Evolutionary conservation across 306 rosid genomes (phyloP).

Genomic region (Alnus glutinosa): DNA sequence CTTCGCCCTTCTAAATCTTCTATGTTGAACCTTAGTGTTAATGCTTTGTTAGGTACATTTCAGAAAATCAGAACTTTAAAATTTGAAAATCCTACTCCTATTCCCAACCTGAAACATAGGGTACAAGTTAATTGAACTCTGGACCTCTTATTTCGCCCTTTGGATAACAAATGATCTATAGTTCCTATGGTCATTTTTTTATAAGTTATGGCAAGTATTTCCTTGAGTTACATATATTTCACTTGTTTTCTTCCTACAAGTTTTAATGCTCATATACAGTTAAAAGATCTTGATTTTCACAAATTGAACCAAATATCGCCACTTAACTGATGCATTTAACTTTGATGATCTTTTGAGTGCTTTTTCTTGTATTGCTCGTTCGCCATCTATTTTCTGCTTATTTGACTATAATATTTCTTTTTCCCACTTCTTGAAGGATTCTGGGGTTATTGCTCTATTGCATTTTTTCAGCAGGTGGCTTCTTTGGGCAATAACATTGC

Average conservation of each 20-base stretch:
- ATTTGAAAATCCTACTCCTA: too few relatives aligned
- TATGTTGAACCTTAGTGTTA: too few relatives aligned
- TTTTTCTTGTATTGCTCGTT: not conserved
- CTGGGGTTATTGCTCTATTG: conserved; percentile 78
- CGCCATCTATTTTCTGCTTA: conserved; percentile 1
- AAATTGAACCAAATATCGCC: not conserved
- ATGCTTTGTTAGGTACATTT: too few relatives aligned
- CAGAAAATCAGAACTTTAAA: too few relatives aligned
- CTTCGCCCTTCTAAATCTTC: too few relatives aligned
- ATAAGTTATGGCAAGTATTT: not conserved
- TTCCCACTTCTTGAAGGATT: conserved; percentile 48
- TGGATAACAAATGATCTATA: too few relatives aligned
- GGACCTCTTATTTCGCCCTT: too few relatives aligned
- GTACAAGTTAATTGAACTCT: too few relatives aligned
- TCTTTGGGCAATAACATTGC: conserved; percentile 82
- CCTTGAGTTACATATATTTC: not conserved
- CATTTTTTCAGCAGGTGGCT: conserved; percentile 77
- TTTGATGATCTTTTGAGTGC: not conserved
- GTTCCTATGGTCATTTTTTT: too few relatives aligned
- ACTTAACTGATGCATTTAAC: not conserved
- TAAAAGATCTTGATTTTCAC: not conserved
- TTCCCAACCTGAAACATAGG: too few relatives aligned
- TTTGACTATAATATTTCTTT: conserved; percentile 12
- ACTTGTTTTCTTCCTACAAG: too few relatives aligned
- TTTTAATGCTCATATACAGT: not conserved